Base-by-base conservation (phyloP, 306 rosid species). In the Quercus rubra region DNA sequence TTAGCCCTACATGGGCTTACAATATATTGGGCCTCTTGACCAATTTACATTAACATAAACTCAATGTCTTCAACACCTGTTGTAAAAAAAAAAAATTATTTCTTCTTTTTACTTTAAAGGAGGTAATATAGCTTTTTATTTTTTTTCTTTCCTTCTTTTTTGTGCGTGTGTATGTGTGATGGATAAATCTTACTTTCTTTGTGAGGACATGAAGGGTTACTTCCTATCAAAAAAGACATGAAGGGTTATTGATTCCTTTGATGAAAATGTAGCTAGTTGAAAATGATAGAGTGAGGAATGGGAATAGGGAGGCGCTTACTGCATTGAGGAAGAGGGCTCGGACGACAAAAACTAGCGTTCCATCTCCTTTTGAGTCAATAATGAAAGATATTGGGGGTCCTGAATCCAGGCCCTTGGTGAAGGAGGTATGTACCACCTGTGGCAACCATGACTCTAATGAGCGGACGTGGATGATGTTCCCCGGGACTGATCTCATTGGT, bases 291-390 rank as follows among this genome's bases (percentile, higher is more conserved):
- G 67, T 89, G 85, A 90, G 99, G 82, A 95, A 91, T 80, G 96
- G 94, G 81, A 90, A 91, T 51, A 85, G 99, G 67, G 97, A 95
- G 90, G 98, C 99, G 33, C 90, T 92, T 74, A 91, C 98, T 55
- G 91, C 96, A 58, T 73, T 92, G 75, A 90, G 99, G 85, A 95
- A 71, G 87, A 87, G 86, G 83, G 99, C 99, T 30, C 86, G 87
- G 62, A 95, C 97, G 21, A 92, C 98, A 63, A 91, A 84, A 80
- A 90, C 86, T 72, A 95, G 98, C 70, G 77, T 92, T 71, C 95
- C 91, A 52, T 90, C 97, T 54, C 87, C 98, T 61, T 95, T 89
- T 82, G 98, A 88, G 76, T 91, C 95, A 49, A 86, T 95, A 33
- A 95, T 91, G 98, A 95, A 84, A 83, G 98, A 89, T 68, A 84